Evolutionary conservation across 192 early-diverging fungal genomes (phyloP).

Genomic region (Thamnidium elegans): DNA sequence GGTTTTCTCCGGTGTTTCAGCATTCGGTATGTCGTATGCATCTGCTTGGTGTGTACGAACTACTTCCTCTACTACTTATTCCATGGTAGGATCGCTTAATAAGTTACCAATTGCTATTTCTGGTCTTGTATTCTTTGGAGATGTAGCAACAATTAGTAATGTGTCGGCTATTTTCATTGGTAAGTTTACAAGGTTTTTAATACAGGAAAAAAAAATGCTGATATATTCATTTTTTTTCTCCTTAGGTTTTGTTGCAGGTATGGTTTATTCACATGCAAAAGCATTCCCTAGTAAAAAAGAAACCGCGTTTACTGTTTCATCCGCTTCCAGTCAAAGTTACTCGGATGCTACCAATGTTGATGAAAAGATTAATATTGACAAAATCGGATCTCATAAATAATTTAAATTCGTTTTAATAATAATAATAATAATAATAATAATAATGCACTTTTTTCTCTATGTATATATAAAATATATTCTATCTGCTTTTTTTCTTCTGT

Average conservation of each 20-base stretch:
- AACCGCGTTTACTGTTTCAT: constrained; percentile 7
- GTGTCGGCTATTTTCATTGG: constrained; percentile 84
- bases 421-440: background rate
- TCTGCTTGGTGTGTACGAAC: constrained; percentile 82
- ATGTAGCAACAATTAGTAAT: constrained; percentile 71
- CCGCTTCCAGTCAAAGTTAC: constrained; percentile 23
- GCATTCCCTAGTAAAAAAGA: constrained; percentile 51
- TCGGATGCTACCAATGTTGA: constrained; percentile 16
- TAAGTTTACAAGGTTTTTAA: constrained; percentile 3
- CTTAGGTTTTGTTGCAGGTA: constrained; percentile 56
- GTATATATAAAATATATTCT: background rate
- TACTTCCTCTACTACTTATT: constrained; percentile 76
- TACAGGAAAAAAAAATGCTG: background rate
- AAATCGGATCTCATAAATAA: background rate
- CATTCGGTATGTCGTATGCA: constrained; percentile 85
- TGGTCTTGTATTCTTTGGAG: constrained; percentile 91
- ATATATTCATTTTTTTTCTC: background rate
- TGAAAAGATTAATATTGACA: background rate
- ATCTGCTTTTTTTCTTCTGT: background rate
- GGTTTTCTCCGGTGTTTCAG: constrained; percentile 70
- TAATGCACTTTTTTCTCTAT: background rate
- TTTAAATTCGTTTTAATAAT: background rate
- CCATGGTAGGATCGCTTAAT: constrained; percentile 94
- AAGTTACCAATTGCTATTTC: constrained; percentile 91
- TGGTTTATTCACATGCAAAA: constrained; percentile 71